Conservation (phyloP, 116 monocot species). For the Trichopus zeylanicus region DNA sequence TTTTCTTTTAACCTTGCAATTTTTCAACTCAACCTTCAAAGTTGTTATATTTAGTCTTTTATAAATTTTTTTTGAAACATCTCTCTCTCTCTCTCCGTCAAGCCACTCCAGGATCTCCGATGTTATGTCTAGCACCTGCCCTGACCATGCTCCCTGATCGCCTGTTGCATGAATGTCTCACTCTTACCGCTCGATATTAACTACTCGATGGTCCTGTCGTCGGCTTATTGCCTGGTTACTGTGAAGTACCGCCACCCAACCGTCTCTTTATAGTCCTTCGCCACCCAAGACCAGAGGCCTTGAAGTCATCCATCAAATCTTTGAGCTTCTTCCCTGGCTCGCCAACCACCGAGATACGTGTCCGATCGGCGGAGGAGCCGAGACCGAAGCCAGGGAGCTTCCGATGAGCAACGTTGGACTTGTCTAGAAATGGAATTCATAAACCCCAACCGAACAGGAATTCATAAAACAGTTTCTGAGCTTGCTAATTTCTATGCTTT, state of each 20-base stretch:
- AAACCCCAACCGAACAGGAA: no score
- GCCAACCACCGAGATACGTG: conserved; percentile 60
- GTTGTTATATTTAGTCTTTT: no score
- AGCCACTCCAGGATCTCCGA: conserved; percentile 77
- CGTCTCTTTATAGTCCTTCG: conserved; percentile 67
- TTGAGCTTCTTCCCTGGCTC: conserved; percentile 80
- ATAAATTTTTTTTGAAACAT: no score
- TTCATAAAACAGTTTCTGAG: no score
- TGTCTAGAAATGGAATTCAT: no score
- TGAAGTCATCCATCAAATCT: conserved; percentile 85
- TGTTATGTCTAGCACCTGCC: conserved; percentile 58
- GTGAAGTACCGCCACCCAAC: conserved; percentile 62
- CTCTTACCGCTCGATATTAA: conserved; percentile 69
- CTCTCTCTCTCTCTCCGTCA: conserved; percentile 66
- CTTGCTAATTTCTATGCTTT: no score
- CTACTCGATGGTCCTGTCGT: conserved; percentile 56
- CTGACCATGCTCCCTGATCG: conserved; percentile 74
- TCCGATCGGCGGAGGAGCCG: conserved; percentile 59
- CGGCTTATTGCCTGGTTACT: conserved; percentile 55
- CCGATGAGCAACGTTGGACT: conserved; percentile 53
- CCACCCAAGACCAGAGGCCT: conserved; percentile 35
- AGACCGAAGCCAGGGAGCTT: conserved; percentile 61
- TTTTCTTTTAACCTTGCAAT: no score
- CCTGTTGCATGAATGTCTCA: conserved; percentile 65
- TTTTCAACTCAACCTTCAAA: no score